These are phyloP conservation scores for Entomortierella chlamydospora DNA, from an alignment of 192 early-diverging fungal species.

Conservation along the genomic window DNA sequence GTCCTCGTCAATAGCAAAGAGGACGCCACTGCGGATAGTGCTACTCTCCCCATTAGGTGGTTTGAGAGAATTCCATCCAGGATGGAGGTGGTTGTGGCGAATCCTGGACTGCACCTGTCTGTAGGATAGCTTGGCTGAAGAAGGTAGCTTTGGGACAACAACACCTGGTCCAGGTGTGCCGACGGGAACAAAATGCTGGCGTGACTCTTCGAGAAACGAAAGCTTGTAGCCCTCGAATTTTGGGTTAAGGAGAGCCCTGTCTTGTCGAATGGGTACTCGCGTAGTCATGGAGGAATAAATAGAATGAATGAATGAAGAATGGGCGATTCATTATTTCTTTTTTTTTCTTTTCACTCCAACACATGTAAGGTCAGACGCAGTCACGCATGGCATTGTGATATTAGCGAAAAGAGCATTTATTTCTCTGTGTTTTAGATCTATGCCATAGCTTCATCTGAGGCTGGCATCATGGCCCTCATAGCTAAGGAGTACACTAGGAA, in stretches of 20 bases:
- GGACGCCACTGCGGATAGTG: slow-evolving; percentile 13
- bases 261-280: slow-evolving; percentile 44
- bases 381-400: too few species aligned
- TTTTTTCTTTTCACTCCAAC: not conserved
- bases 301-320: not conserved
- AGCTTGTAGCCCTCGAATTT: slow-evolving; percentile 83
- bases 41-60: slow-evolving; percentile 27
- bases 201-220: slow-evolving; percentile 60
- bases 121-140: slow-evolving; percentile 66
- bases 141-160: slow-evolving; percentile 53
- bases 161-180: slow-evolving; percentile 46
- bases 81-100: slow-evolving; percentile 72
- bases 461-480: slow-evolving; percentile 57
- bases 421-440: slow-evolving; percentile 1
- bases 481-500: slow-evolving; percentile 67
- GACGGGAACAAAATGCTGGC: slow-evolving; percentile 43
- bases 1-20: slow-evolving; percentile 56
- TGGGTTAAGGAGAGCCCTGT: slow-evolving; percentile 65
- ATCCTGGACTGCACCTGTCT: slow-evolving; percentile 72
- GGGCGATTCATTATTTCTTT: not conserved
- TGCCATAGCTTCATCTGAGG: slow-evolving; percentile 35
- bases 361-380: too few species aligned
- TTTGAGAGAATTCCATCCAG: slow-evolving; percentile 57
- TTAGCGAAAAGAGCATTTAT: too few species aligned
- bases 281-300: slow-evolving; percentile 15